Conservation (phyloP, 2,329 filamentous ascomycete species). For the Phoma sp. region DNA sequence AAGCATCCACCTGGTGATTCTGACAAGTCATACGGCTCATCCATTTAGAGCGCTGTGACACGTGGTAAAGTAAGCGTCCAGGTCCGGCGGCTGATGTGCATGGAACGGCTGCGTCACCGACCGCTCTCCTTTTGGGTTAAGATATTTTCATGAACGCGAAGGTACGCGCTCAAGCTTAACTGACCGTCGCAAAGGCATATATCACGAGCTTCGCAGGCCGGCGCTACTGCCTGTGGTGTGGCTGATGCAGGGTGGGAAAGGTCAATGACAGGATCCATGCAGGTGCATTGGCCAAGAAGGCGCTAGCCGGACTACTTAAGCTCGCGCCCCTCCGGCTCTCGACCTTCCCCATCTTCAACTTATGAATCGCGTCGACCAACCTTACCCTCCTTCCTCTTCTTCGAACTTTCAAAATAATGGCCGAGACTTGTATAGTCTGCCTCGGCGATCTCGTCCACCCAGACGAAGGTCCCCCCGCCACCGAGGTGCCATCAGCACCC, state of each 20-base stretch:
- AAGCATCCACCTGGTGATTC: conserved; percentile 32
- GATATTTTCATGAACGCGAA: neutral
- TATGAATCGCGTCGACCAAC: conserved; percentile 44
- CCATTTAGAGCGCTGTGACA: conserved; percentile 37
- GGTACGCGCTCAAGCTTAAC: neutral
- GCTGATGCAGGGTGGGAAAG: conserved; percentile 27
- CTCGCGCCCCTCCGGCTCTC: conserved; percentile 39
- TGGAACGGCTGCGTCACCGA: conserved; percentile 13
- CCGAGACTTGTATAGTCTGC: conserved; percentile 75
- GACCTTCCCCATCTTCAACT: conserved; percentile 41
- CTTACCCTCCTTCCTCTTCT: conserved; percentile 28
- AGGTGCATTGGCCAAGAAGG: conserved; percentile 14
- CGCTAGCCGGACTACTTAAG: conserved; percentile 33
- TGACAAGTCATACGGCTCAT: conserved; percentile 38
- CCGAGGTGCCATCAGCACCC: conserved; percentile 34
- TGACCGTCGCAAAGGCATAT: neutral
- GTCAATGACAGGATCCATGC: conserved; percentile 18
- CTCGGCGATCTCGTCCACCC: conserved; percentile 71
- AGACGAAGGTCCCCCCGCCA: conserved; percentile 53
- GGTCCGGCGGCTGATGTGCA: conserved; percentile 20
- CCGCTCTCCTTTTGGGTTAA: neutral
- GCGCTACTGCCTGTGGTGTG: conserved; percentile 30
- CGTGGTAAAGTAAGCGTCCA: conserved; percentile 43
- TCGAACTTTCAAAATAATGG: conserved; percentile 55
- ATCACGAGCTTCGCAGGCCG: conserved; percentile 29